Base-by-base conservation (phyloP, 495 filamentous ascomycete species). In the Penicillium arizonense region DNA sequence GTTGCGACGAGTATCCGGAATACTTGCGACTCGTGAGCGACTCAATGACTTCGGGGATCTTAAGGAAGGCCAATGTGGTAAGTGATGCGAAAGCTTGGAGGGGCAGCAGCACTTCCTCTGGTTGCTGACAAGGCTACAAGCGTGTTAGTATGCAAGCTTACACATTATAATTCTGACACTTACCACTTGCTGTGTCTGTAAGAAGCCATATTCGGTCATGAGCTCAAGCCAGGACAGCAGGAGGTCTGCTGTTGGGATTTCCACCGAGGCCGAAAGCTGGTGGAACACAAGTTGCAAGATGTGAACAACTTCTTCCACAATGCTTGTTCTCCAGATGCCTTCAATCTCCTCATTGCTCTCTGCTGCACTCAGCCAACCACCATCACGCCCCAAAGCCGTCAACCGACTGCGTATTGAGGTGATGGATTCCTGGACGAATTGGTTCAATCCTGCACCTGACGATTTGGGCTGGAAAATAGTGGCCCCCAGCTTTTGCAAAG, bases 211-310 rank as follows among this genome's bases (percentile, higher is more conserved):
- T 2, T 82, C 75, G 23, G 65, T 63, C 78, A 92, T 83, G 23
- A 96, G 65, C 7, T 76, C 67, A 47, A 92, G 89, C 92, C 92
- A 97, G 47, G 79, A 71, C 6, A 87, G 65, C 6, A 95, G 60
- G 12, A 84, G 68, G 11, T 76, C 71, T 3, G 82, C 74, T 13
- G 82, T 78, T n/a, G 85, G 80, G 16, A 83, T 65, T 34, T 74
- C 75, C 3, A 69, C 60, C 4, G 75, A 75, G 5, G 77, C 65
- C 38, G 88, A 85, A 40, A 93, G 62, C 21, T 87, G 75, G 37
- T 88, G 77, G 52, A 95, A 90, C 37, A 91, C 65, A 10, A 90
- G 71, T 32, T 90, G 82, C 74, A 95, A 72, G 35, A 86, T 78
- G 61, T 91, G 87, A 33, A 86, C 72, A 16, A 86, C 77, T 62